Evolutionary conservation across 2,329 filamentous ascomycete genomes (phyloP).

Genomic region (Penicillium sp.): DNA sequence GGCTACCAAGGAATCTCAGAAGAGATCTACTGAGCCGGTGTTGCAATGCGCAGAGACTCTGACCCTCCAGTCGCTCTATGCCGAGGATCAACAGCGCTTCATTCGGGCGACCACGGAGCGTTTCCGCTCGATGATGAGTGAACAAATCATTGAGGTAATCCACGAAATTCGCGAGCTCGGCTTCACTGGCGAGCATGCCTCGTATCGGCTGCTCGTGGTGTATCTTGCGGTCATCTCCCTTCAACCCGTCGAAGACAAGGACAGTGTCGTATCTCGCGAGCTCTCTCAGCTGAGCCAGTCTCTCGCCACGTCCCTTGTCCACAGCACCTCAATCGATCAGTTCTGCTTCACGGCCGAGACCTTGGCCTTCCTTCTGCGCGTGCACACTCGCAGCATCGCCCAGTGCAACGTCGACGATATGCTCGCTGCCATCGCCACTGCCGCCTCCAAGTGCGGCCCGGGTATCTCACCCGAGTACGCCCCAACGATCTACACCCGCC

Average conservation of each 20-base stretch:
- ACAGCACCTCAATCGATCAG: conserved; percentile 38
- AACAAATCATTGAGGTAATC: conserved; percentile 34
- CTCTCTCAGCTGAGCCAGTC: conserved; percentile 40
- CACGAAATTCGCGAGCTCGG: conserved; percentile 33
- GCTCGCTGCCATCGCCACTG: conserved; percentile 39
- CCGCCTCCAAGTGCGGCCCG: conserved; percentile 38
- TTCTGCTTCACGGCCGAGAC: conserved; percentile 45
- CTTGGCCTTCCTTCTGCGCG: conserved; percentile 42
- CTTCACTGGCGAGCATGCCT: conserved; percentile 30
- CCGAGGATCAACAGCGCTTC: conserved; percentile 40
- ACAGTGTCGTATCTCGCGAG: conserved; percentile 36
- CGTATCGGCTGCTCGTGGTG: conserved; percentile 38
- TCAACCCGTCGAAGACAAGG: conserved; percentile 40
- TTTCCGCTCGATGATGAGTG: conserved; percentile 36
- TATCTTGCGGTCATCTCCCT: conserved; percentile 39
- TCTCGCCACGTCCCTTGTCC: conserved; percentile 32
- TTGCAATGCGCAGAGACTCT: conserved; percentile 39
- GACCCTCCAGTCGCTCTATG: conserved; percentile 38
- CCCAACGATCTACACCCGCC: conserved; percentile 52
- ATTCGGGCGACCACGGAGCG: conserved; percentile 37
- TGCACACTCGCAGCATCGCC: conserved; percentile 43
- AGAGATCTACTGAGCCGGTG: conserved; percentile 30
- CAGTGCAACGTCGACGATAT: conserved; percentile 50
- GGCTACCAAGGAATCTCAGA: conserved; percentile 31
- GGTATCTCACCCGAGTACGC: conserved; percentile 34